Evolutionary conservation across 2,329 filamentous ascomycete species (phyloP).

Genomic region (Phyllosticta capitalensis): DNA sequence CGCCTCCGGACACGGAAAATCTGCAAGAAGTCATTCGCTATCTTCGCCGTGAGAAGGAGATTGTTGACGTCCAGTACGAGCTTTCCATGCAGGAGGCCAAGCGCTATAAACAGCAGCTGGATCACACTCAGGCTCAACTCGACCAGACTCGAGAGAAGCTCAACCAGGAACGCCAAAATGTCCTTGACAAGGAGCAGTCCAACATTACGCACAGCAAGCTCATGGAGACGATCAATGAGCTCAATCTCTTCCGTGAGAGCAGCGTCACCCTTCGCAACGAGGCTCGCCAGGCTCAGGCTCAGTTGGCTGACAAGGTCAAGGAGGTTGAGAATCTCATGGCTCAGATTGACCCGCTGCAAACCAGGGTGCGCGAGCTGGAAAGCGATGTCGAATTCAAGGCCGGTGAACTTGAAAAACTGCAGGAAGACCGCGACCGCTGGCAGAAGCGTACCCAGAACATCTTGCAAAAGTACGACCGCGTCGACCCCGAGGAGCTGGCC

Average conservation of each 20-base stretch:
- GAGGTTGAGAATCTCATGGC: conserved; percentile 65
- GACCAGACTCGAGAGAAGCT: conserved; percentile 84
- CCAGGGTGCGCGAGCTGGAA: conserved; percentile 71
- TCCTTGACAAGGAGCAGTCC: conserved; percentile 62
- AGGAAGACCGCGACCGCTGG: conserved; percentile 88
- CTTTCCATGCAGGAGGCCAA: conserved; percentile 81
- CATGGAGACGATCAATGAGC: conserved; percentile 88
- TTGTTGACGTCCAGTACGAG: conserved; percentile 92
- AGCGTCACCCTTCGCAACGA: conserved; percentile 85
- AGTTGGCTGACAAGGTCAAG: conserved; percentile 63
- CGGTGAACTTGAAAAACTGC: conserved; percentile 78
- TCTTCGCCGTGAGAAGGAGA: conserved; percentile 90
- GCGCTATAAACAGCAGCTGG: conserved; percentile 79
- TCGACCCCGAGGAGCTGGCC: conserved; percentile 88
- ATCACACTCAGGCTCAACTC: conserved; percentile 77
- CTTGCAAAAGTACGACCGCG: conserved; percentile 88
- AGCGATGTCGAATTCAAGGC: conserved; percentile 72
- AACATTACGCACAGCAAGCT: conserved; percentile 79
- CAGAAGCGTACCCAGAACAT: conserved; percentile 95
- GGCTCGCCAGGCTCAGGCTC: conserved; percentile 65
- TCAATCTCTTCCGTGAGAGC: conserved; percentile 93
- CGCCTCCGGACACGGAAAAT: conserved; percentile 58
- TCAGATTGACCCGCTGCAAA: conserved; percentile 73
- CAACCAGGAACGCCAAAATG: conserved; percentile 73
- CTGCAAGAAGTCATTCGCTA: conserved; percentile 87